Evolutionary conservation across 202 grass and related monocot genomes (phyloP).

Genomic region (Setaria italica): DNA sequence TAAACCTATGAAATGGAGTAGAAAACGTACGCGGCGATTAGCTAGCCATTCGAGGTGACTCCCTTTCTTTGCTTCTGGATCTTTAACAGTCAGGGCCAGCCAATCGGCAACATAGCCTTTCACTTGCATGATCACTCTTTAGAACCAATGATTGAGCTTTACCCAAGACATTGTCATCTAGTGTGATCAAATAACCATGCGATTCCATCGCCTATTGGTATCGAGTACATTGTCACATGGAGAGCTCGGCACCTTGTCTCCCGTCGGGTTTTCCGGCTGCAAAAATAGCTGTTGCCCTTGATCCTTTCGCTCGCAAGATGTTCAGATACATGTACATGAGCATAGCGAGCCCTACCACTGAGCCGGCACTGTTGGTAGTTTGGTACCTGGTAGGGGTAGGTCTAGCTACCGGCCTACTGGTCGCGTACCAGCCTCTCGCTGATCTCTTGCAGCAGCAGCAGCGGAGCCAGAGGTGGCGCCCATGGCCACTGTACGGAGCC

Average conservation of each 20-base stretch:
- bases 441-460: constrained; percentile 8
- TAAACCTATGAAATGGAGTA: not conserved
- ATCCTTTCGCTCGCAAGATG: not conserved
- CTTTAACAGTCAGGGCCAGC: not conserved
- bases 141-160: constrained; percentile 37
- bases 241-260: constrained; percentile 31
- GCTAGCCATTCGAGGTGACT: not conserved
- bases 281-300: not conserved
- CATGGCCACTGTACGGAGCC: constrained; percentile 6
- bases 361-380: not conserved
- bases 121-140: constrained; percentile 22
- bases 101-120: constrained; percentile 11
- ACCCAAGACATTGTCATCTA: constrained; percentile 22
- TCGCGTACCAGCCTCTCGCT: constrained; percentile 14
- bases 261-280: not conserved
- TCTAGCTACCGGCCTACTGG: constrained; percentile 18
- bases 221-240: constrained; percentile 49
- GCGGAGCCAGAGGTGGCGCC: not conserved
- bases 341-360: not conserved
- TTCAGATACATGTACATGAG: not conserved
- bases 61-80: not conserved
- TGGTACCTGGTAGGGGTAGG: constrained; percentile 21
- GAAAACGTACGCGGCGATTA: not conserved
- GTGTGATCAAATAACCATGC: not conserved
- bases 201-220: not conserved